phyloP scores from a whole-genome alignment of 1,284 basidiomycete species.

The Marasmius fiardii region DNA sequence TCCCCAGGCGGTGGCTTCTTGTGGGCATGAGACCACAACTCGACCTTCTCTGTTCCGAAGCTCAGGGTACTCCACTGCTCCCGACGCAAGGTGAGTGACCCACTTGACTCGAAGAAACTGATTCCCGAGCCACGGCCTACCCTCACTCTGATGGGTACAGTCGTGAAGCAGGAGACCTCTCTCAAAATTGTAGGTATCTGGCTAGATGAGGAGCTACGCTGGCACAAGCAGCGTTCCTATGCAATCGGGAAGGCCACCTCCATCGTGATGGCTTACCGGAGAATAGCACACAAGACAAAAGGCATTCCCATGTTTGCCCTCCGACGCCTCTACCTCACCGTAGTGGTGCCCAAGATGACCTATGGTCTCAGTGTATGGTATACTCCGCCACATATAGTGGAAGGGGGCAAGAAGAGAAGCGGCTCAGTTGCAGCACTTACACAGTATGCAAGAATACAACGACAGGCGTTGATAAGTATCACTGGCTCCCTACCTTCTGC shows the following conservation, averaged over 20 bases:
- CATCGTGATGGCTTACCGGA: constrained; percentile 18
- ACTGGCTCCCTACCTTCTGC: constrained; percentile 22
- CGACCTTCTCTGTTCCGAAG: constrained; percentile 22
- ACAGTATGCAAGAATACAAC: constrained; percentile 14
- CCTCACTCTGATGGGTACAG: constrained; percentile 4
- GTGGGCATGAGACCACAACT: constrained; percentile 26
- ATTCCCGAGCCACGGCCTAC: constrained; percentile 4
- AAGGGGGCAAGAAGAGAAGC: neutral
- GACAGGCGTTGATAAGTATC: constrained; percentile 18
- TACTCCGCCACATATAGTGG: constrained; percentile 16
- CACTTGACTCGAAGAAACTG: neutral
- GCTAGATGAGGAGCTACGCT: constrained; percentile 32
- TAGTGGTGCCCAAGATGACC: constrained; percentile 31
- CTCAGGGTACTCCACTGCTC: constrained; percentile 21
- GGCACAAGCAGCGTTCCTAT: constrained; percentile 24
- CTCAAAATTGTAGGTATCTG: constrained; percentile 32
- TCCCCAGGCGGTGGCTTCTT: constrained; percentile 19
- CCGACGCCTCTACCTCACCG: constrained; percentile 22
- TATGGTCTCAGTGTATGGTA: constrained; percentile 35
- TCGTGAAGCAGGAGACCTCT: constrained; percentile 10
- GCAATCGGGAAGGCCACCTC: constrained; percentile 28
- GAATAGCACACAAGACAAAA: constrained; percentile 16
- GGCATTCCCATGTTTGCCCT: constrained; percentile 17
- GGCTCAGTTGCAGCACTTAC: constrained; percentile 8
- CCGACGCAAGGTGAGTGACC: neutral